phyloP scores from a whole-genome alignment of 2,329 filamentous ascomycete species.

The Hypomyces perniciosus region DNA sequence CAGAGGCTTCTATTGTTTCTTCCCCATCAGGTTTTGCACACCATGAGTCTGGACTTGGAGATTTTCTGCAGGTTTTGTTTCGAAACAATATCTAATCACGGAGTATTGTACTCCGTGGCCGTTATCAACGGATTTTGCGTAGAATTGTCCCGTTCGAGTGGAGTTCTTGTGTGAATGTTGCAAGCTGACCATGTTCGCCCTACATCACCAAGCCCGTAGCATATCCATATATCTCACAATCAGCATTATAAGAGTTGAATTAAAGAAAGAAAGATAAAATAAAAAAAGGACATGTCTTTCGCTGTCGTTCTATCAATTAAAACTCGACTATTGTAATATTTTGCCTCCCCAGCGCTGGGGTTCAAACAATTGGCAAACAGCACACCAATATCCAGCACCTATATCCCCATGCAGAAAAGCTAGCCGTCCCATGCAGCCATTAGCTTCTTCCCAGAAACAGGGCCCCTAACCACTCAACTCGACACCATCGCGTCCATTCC shows the following conservation, averaged over 20 bases:
- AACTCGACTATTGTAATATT: conserved; percentile 3
- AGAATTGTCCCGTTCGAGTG: too few relatives aligned
- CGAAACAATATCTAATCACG: neutral
- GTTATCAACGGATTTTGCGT: neutral
- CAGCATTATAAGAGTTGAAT: neutral
- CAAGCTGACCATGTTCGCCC: neutral
- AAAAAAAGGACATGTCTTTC: conserved; percentile 1
- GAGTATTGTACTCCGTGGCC: neutral
- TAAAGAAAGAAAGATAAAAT: neutral
- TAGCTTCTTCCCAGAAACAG: neutral
- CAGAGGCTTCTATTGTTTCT: neutral
- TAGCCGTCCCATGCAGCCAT: conserved; percentile 8
- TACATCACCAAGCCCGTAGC: neutral
- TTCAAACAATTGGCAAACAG: neutral
- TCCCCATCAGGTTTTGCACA: conserved; percentile 1
- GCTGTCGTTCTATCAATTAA: conserved; percentile 12
- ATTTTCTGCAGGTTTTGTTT: neutral
- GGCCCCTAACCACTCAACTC: conserved; percentile 2
- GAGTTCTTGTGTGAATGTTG: neutral
- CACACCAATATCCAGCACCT: conserved; percentile 7
- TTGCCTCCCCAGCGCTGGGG: conserved; percentile 5
- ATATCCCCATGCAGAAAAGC: conserved; percentile 5
- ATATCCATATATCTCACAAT: neutral
- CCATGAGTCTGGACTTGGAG: neutral
- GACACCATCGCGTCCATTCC: conserved; percentile 5